Base-by-base conservation (phyloP, 1,284 basidiomycete species). In the Ustilago nuda region DNA sequence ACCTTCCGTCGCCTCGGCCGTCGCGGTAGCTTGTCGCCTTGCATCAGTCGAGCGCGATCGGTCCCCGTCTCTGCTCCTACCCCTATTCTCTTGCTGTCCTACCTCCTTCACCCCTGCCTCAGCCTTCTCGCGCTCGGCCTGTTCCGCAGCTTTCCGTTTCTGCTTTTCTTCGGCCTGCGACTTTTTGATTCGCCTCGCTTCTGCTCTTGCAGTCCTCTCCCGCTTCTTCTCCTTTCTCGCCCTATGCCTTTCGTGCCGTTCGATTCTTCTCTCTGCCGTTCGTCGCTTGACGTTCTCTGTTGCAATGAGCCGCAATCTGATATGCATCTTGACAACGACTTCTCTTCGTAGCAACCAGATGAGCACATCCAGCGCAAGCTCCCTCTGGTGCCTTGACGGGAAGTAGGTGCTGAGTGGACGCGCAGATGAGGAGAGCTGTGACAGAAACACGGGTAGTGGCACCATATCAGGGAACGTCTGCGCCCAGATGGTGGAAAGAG, bases 281-380 rank as follows among this genome's bases (percentile, higher is more conserved):
- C 89, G 87, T 11, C 78, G 55, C 86, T 98, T 98, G 66, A 98
- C 87, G 48, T 90, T 89, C 2, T 89, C 88, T 0, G 92, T 91
- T 0, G 92, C 94, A 23, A 95, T 89, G 39, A 98, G 89, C 43
- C 95, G 91, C 58, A 96, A 90, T 46, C 92, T 91, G 8, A 95
- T 90, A 84, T 95, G 95, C 51, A 95, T 88, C 37, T 94, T 93
- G 62, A 93, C 89, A 27, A 98, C 88, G 66, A 98, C 89, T 78
- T 94, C 93, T 56, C 91, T 90, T 75, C 93, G 92, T 43, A 99
- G 89, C 87, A 98, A 90, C 95, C 95, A 99, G 51, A 92, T 87
- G n/a, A 98, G 90, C 41, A 95, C 92, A 46, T 93, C 91, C 63
- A 92, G 89, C 83, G 93, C 96, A 48, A 91, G 86, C 15, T 90